A percentile compares a stretch with the other conserved stretches of the same genome.
phyloP scores from a whole-genome alignment of 2,329 filamentous ascomycete genomes.

The Colletotrichum destructivum region DNA sequence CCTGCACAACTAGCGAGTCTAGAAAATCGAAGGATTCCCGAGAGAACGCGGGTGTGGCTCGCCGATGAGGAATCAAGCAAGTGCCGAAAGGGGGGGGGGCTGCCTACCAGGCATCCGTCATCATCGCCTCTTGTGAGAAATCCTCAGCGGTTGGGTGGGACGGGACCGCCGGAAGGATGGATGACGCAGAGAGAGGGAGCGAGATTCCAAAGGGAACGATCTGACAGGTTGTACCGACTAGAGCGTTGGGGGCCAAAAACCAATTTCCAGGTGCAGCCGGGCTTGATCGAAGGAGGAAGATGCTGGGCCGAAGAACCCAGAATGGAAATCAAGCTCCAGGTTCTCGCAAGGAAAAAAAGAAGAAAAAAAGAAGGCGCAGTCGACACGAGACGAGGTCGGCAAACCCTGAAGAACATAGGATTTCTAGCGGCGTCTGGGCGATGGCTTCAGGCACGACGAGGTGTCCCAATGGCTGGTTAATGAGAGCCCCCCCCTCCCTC shows the following conservation, averaged over 20 bases:
- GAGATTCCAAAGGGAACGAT: background rate
- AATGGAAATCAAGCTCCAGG: background rate
- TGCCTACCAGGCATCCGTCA: background rate
- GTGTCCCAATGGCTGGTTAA: background rate
- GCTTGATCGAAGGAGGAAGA: background rate
- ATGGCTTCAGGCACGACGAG: background rate
- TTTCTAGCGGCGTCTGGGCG: constrained; percentile 1
- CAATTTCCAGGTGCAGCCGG: background rate
- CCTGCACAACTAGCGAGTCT: constrained; percentile 1
- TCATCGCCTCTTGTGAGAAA: background rate
- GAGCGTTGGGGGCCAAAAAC: constrained; percentile 2
- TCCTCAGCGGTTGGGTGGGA: background rate
- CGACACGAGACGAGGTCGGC: background rate
- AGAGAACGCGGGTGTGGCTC: constrained; percentile 2
- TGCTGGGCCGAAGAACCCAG: background rate
- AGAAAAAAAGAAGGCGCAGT: background rate
- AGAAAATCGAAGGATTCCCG: constrained; percentile 1
- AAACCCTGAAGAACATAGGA: background rate
- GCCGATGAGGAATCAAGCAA: background rate
- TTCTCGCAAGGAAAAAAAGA: background rate
- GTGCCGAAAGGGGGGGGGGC: constrained; percentile 1
- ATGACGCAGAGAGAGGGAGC: background rate
- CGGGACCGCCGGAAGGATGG: background rate
- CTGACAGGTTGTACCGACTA: background rate
- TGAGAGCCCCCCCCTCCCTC: too few species aligned